phyloP scores from a whole-genome alignment of 2,329 filamentous ascomycete species.

The Neopestalotiopsis sp. region DNA sequence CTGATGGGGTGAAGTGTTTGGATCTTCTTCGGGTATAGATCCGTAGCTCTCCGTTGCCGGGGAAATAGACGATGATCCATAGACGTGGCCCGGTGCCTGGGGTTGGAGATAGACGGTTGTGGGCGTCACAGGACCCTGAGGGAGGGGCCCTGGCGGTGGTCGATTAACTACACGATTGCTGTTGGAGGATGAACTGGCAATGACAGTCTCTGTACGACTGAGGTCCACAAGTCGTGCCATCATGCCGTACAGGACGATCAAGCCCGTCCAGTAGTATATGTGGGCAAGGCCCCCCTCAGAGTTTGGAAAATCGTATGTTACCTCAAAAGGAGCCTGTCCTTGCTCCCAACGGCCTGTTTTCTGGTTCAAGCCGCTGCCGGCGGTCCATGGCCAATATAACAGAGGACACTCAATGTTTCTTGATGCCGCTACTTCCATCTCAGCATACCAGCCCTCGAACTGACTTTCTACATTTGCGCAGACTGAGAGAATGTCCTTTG shows the following conservation, averaged over 20 bases:
- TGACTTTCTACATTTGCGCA: conserved; percentile 54
- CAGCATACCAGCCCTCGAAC: conserved; percentile 53
- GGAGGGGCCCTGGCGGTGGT: neutral
- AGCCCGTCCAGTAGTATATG: conserved; percentile 59
- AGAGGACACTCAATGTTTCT: conserved; percentile 32
- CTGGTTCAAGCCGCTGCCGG: conserved; percentile 27
- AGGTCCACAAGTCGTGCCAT: conserved; percentile 49
- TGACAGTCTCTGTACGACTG: conserved; percentile 48
- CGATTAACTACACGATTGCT: neutral
- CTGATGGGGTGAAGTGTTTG: neutral
- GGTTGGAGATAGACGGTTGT: neutral
- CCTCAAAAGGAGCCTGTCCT: conserved; percentile 48
- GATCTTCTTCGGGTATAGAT: neutral
- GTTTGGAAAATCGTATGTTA: conserved; percentile 51
- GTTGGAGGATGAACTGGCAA: conserved; percentile 34
- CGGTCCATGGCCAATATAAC: conserved; percentile 47
- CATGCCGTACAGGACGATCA: conserved; percentile 55
- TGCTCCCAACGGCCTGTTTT: conserved; percentile 32
- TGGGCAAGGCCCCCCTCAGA: conserved; percentile 51
- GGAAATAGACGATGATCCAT: neutral
- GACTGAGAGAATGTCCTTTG: conserved; percentile 53
- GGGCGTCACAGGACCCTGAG: neutral
- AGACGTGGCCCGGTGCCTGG: neutral
- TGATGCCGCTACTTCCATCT: conserved; percentile 32
- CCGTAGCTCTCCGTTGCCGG: neutral